A percentile compares a stretch with the other conserved stretches of the same genome.
Conservation (phyloP, 306 rosid genomes). For the Dicorynia guianensis region DNA sequence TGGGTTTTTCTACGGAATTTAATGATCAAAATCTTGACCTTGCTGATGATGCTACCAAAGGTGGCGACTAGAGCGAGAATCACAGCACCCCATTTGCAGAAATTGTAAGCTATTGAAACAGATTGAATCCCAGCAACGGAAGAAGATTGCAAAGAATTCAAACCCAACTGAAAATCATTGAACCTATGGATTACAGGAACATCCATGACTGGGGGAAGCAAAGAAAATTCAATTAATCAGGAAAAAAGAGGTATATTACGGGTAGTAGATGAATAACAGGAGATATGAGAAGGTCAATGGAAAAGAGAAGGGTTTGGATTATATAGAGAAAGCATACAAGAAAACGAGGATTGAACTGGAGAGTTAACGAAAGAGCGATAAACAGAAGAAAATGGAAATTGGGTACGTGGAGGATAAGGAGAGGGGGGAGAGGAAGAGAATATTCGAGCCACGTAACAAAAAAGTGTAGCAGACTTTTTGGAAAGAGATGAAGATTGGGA, state of each 20-base stretch:
- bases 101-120: constrained; percentile 46
- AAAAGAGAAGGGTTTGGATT: constrained; percentile 9
- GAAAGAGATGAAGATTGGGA: background rate
- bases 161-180: constrained; percentile 50
- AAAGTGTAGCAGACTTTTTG: background rate
- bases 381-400: background rate
- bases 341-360: background rate
- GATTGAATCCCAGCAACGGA: constrained; percentile 48
- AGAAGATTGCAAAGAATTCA: constrained; percentile 50
- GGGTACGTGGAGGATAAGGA: constrained; percentile 37
- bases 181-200: constrained; percentile 73
- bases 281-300: background rate
- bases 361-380: background rate
- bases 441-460: constrained; percentile 49
- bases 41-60: constrained; percentile 60
- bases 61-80: constrained; percentile 76
- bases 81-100: constrained; percentile 90
- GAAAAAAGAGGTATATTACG: background rate
- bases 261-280: too few species aligned
- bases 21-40: constrained; percentile 56
- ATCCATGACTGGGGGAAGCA: constrained; percentile 56
- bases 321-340: background rate
- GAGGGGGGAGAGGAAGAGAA: constrained; percentile 17
- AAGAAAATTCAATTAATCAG: background rate
- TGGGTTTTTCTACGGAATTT: constrained; percentile 41